phyloP scores from a whole-genome alignment of 1,284 basidiomycete genomes.

The Cryptococcus hybrid region DNA sequence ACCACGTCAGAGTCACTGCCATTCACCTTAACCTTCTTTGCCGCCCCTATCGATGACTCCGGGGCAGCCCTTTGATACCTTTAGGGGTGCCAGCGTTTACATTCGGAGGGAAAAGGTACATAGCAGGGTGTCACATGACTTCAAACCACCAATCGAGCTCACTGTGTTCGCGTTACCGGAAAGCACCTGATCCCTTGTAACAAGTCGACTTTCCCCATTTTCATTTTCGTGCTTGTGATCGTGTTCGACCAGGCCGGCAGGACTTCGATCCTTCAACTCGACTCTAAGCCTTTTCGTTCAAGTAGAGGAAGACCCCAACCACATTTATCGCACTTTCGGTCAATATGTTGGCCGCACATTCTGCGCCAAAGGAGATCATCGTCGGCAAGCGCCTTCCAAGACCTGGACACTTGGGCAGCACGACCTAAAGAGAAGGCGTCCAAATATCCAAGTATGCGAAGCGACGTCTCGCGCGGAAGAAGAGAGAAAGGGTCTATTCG shows the following conservation, averaged over 20 bases:
- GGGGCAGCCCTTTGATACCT: slow-evolving; percentile 9
- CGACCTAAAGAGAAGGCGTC: slow-evolving; percentile 95
- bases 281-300: slow-evolving; percentile 54
- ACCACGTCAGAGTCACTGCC: slow-evolving; percentile 28
- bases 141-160: slow-evolving; percentile 2
- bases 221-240: slow-evolving; percentile 25
- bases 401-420: slow-evolving; percentile 86
- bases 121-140: slow-evolving; percentile 13
- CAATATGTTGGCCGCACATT: slow-evolving; percentile 99
- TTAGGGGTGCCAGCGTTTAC: slow-evolving; percentile 1
- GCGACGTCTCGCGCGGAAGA: slow-evolving; percentile 84
- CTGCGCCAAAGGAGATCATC: slow-evolving; percentile 94
- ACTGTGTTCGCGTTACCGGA: slow-evolving; percentile 2
- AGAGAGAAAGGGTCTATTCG: slow-evolving; percentile 92
- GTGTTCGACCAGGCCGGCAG: slow-evolving; percentile 40
- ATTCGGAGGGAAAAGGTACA: slow-evolving; percentile 1
- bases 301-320: slow-evolving; percentile 96
- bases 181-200: slow-evolving; percentile 13
- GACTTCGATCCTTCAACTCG: slow-evolving; percentile 46
- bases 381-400: slow-evolving; percentile 88
- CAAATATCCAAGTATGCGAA: slow-evolving; percentile 87
- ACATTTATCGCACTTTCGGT: slow-evolving; percentile 94
- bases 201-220: slow-evolving; percentile 11
- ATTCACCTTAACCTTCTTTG: slow-evolving; percentile 1
- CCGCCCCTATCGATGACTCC: too few species aligned